Evolutionary conservation across 192 early-diverging fungal species (phyloP).

Genomic region (Gorgonomyces haynaldii): DNA sequence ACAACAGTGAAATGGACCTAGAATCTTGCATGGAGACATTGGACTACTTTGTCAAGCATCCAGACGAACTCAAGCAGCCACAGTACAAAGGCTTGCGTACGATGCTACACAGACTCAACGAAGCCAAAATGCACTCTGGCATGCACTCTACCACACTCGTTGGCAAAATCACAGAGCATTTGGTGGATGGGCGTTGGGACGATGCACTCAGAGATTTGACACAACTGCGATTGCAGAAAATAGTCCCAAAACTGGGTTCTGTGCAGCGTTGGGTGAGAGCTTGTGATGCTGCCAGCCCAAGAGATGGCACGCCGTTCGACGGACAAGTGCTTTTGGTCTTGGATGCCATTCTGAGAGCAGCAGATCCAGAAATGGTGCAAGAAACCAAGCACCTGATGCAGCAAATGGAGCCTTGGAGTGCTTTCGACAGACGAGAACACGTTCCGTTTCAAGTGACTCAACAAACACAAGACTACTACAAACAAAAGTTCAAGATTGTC

Average conservation of each 20-base stretch:
- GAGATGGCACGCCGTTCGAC: slow-evolving; percentile 22
- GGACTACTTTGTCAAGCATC: slow-evolving; percentile 7
- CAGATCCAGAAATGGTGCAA: slow-evolving; percentile 41
- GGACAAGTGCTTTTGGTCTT: slow-evolving; percentile 41
- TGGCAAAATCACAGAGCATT: slow-evolving; percentile 10
- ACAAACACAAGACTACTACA: not conserved
- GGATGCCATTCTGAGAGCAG: slow-evolving; percentile 52
- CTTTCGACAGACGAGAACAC: slow-evolving; percentile 18
- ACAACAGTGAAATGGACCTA: not conserved
- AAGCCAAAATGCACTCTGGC: slow-evolving; percentile 1
- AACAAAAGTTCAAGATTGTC: slow-evolving; percentile 35
- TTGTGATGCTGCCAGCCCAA: slow-evolving; percentile 45
- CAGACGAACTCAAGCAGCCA: not conserved
- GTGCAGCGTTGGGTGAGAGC: slow-evolving; percentile 61
- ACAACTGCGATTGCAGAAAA: not conserved
- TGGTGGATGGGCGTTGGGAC: too few species aligned
- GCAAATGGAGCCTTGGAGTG: not conserved
- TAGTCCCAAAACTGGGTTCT: slow-evolving; percentile 43
- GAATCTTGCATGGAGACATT: not conserved
- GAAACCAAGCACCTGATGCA: not conserved
- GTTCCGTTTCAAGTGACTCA: not conserved
- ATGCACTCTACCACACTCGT: not conserved
- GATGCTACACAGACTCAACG: not conserved
- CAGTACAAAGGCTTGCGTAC: slow-evolving; percentile 1
- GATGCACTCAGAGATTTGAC: slow-evolving; percentile 12